These are phyloP conservation scores for Mycena citricolor DNA, from an alignment of 1,284 basidiomycete genomes.

Conservation along the genomic window DNA sequence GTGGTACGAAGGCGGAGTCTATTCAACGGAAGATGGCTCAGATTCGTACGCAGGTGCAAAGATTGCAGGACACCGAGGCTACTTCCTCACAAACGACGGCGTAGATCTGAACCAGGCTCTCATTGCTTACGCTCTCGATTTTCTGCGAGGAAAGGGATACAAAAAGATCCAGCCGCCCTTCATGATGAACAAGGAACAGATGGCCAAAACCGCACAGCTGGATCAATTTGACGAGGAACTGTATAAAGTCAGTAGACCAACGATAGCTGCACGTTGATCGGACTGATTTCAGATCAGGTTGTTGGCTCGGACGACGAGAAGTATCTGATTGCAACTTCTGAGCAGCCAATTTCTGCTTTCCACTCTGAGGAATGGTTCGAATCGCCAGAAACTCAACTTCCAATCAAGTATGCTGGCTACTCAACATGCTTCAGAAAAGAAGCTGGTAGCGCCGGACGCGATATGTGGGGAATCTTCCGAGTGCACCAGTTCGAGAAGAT, in stretches of 20 bases:
- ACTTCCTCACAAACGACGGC: slow-evolving; percentile 94
- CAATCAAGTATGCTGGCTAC: slow-evolving; percentile 82
- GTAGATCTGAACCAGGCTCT: slow-evolving; percentile 97
- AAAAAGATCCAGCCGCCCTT: slow-evolving; percentile 98
- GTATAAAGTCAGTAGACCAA: slow-evolving; percentile 75
- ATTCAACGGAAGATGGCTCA: too few species aligned
- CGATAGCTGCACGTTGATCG: too few species aligned
- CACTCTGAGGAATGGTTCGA: slow-evolving; percentile 99
- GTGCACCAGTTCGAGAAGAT: slow-evolving; percentile 99
- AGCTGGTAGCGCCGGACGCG: slow-evolving; percentile 93
- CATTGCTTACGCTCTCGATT: slow-evolving; percentile 94
- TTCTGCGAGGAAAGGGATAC: slow-evolving; percentile 80
- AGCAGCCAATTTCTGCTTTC: slow-evolving; percentile 96
- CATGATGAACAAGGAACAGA: slow-evolving; percentile 97
- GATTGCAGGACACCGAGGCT: slow-evolving; percentile 93
- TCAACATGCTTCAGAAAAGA: slow-evolving; percentile 99
- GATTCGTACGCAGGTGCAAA: slow-evolving; percentile 65
- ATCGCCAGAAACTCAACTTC: slow-evolving; percentile 86
- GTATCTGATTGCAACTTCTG: slow-evolving; percentile 98
- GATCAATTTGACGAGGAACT: slow-evolving; percentile 98
- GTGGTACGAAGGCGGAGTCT: slow-evolving; percentile 54
- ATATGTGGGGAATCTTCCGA: slow-evolving; percentile 99
- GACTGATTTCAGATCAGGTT: slow-evolving; percentile 38
- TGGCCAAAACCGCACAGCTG: slow-evolving; percentile 97
- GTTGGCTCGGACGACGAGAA: slow-evolving; percentile 93